Base-by-base conservation (phyloP, 2,329 filamentous ascomycete species). In the Shiraia bambusicola region DNA sequence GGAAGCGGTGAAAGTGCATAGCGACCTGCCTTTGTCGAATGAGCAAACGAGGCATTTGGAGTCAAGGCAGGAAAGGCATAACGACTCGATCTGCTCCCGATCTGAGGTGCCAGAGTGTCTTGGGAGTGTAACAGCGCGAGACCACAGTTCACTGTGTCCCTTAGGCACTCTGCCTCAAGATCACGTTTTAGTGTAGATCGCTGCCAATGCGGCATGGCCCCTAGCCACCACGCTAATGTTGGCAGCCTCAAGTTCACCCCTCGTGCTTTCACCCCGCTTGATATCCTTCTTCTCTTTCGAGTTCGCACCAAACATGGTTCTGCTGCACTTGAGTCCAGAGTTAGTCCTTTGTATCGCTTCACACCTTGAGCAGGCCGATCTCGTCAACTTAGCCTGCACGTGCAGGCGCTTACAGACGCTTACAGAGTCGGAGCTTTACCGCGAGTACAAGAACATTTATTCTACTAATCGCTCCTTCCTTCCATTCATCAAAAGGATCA, bases 361-460 rank as follows among this genome's bases (percentile, higher is more conserved):
- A 2, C 22, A 39, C 12, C 40, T 58, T 14, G 26, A 28, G 4
- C 40, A 49, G 16, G 34, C 44, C 4, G 52, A 55, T 34, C 29
- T 55, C 1, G 34, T 52, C 15, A 55, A 55, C 27, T 14, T 54
- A 2, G 37, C 52, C 2, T 38, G 52, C 4, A 37, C 35, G 3
- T 54, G 42, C 34, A 52, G 46, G 29, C 31, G 30, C 19, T 29
- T 58, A 6, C 37, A 38, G 9, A 24, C 13, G 6, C 19, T 30
- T 2, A 49, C 42, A 17, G 41, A 55, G 30, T 30, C 47, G 10
- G 47, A 50, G 26, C 42, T 53, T 10, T 53, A 42, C 24, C 44
- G 47, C 9, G 50, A 53, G 15, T 52, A 47, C 31, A 37, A 19
- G 6, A 45, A 51, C 14, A 19, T 16, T 8, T 19, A 16, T 7